Percentiles rank a stretch among this genome's conserved stretches.
Conservation (phyloP, 352 stramenopile genomes). For the Phytophthora uliginosa region DNA sequence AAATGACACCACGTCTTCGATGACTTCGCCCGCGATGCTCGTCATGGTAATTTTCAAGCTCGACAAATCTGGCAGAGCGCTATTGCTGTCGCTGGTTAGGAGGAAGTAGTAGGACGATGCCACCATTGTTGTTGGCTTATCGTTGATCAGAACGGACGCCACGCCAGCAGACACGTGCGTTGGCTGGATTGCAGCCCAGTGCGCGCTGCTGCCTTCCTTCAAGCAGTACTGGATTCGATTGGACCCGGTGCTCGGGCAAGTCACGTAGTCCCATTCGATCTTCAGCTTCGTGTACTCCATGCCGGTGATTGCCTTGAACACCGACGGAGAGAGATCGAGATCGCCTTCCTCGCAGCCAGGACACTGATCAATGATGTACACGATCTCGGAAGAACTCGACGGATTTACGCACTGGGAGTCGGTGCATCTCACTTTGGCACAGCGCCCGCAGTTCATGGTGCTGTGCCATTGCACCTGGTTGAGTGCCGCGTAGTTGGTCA, state of each 20-base stretch:
- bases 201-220: slow-evolving; percentile 28
- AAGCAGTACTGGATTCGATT: slow-evolving; percentile 27
- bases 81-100: neutral
- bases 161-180: slow-evolving; percentile 21
- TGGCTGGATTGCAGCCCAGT: slow-evolving; percentile 34
- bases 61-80: neutral
- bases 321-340: slow-evolving; percentile 27
- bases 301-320: slow-evolving; percentile 31
- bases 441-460: slow-evolving; percentile 31
- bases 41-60: slow-evolving; percentile 54
- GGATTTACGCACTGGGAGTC: slow-evolving; percentile 18
- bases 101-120: slow-evolving; percentile 76
- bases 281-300: slow-evolving; percentile 11
- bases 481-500: slow-evolving; percentile 26
- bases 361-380: slow-evolving; percentile 35
- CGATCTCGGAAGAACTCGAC: slow-evolving; percentile 21
- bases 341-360: slow-evolving; percentile 27
- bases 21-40: slow-evolving; percentile 53
- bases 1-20: slow-evolving; percentile 66
- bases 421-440: slow-evolving; percentile 26
- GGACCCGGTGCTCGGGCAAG: slow-evolving; percentile 15
- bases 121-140: slow-evolving; percentile 60
- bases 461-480: slow-evolving; percentile 32
- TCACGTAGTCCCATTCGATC: slow-evolving; percentile 36
- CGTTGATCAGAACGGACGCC: slow-evolving; percentile 25